Evolutionary conservation across 2,329 filamentous ascomycete genomes (phyloP).

Genomic region (Metarhizium anisopliae): DNA sequence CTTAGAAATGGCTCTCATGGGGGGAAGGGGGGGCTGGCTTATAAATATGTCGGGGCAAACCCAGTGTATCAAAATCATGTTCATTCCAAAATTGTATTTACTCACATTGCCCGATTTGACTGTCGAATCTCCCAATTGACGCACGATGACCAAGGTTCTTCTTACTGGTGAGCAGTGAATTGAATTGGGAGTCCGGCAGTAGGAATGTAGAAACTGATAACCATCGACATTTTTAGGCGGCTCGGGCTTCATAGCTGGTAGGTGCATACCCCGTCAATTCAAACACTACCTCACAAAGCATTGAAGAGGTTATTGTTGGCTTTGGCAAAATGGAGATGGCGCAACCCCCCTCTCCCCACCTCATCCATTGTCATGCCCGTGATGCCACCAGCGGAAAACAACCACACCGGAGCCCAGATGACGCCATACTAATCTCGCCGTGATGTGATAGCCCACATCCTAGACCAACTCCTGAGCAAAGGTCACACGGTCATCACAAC

Average conservation of each 20-base stretch:
- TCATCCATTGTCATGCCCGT: neutral
- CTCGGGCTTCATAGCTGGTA: neutral
- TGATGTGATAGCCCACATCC: slow-evolving; percentile 36
- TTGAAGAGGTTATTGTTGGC: too few species aligned
- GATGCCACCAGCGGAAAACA: neutral
- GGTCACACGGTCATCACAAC: slow-evolving; percentile 47
- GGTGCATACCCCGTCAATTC: neutral
- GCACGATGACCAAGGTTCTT: neutral
- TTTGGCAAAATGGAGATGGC: too few species aligned
- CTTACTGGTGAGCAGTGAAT: neutral
- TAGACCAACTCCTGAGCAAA: slow-evolving; percentile 42
- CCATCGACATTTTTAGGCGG: neutral
- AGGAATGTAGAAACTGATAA: neutral
- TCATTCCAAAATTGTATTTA: neutral
- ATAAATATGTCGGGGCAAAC: neutral
- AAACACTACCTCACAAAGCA: neutral
- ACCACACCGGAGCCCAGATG: too few species aligned
- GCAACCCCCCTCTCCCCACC: neutral
- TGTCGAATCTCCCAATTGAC: neutral
- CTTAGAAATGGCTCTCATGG: neutral
- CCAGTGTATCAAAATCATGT: neutral
- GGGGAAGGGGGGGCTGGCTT: neutral
- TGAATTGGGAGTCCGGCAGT: neutral
- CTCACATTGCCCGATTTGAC: neutral
- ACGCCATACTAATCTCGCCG: neutral